Evolutionary conservation across 176 grass and related monocot genomes (phyloP).

Genomic region (Cenchrus fungigraminus): DNA sequence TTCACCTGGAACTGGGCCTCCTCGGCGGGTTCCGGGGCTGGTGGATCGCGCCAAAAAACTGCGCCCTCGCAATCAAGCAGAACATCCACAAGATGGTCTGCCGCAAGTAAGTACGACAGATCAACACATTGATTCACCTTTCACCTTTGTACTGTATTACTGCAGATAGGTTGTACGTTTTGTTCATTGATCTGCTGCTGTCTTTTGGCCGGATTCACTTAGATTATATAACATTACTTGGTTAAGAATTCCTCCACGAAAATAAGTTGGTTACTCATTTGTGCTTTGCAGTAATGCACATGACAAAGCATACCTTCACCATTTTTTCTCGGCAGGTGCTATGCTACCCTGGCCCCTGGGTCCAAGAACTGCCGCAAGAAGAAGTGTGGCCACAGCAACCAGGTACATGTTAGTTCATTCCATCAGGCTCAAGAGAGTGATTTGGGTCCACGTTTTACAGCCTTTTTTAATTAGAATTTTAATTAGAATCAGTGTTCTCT

Average conservation of each 20-base stretch:
- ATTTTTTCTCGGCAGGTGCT: slow-evolving; percentile 13
- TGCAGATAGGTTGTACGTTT: too few species aligned
- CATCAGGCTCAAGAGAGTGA: too few species aligned
- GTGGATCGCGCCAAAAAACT: neutral
- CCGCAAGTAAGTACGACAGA: slow-evolving; percentile 31
- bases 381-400: slow-evolving; percentile 80
- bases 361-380: slow-evolving; percentile 63
- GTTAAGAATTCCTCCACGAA: neutral
- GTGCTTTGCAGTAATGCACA: neutral
- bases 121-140: neutral
- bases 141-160: neutral
- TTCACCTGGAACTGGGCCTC: slow-evolving; percentile 38
- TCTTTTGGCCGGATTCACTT: too few species aligned
- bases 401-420: slow-evolving; percentile 35
- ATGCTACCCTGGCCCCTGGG: slow-evolving; percentile 8
- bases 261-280: neutral
- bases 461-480: neutral
- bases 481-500: neutral
- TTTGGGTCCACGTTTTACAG: neutral
- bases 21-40: neutral
- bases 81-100: slow-evolving; percentile 43
- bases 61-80: slow-evolving; percentile 22
- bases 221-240: too few species aligned
- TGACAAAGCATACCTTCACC: neutral
- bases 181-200: too few species aligned